phyloP scores from a whole-genome alignment of 177 flowering plant species.

The Vitis hybrid region DNA sequence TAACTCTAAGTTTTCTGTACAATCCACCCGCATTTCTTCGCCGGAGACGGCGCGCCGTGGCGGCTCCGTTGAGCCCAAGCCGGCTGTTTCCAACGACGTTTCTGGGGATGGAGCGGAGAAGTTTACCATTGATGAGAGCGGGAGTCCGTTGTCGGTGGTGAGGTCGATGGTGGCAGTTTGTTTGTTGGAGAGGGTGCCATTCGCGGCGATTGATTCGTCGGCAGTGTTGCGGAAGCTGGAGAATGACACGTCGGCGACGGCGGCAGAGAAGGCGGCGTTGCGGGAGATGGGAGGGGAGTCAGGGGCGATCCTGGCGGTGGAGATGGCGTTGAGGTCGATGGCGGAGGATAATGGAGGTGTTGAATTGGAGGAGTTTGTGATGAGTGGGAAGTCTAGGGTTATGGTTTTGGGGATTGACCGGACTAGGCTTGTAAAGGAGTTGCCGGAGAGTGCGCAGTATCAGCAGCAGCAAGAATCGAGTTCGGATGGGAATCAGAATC shows the following conservation, averaged over 20 bases:
- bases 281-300: slow-evolving; percentile 83
- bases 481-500: slow-evolving; percentile 29
- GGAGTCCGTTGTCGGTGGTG: slow-evolving; percentile 60
- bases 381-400: slow-evolving; percentile 77
- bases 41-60: slow-evolving; percentile 12
- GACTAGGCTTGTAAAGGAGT: slow-evolving; percentile 62
- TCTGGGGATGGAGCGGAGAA: slow-evolving; percentile 20
- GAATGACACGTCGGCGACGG: slow-evolving; percentile 50
- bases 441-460: slow-evolving; percentile 64
- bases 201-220: slow-evolving; percentile 68
- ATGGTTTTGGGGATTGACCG: slow-evolving; percentile 82
- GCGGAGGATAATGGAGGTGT: slow-evolving; percentile 79
- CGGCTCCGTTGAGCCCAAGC: slow-evolving; percentile 15
- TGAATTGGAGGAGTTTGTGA: slow-evolving; percentile 78
- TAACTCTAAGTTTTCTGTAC: slow-evolving; percentile 12
- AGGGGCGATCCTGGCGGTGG: slow-evolving; percentile 78
- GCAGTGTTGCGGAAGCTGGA: slow-evolving; percentile 80
- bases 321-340: slow-evolving; percentile 83
- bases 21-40: slow-evolving; percentile 5
- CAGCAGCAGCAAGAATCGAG: slow-evolving; percentile 30
- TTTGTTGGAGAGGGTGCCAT: slow-evolving; percentile 80
- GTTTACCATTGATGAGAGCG: slow-evolving; percentile 40
- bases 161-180: slow-evolving; percentile 85
- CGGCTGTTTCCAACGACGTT: slow-evolving; percentile 1
- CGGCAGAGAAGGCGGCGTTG: slow-evolving; percentile 74